phyloP scores from a whole-genome alignment of 2,329 filamentous ascomycete species.

The Paraphoma sp. region DNA sequence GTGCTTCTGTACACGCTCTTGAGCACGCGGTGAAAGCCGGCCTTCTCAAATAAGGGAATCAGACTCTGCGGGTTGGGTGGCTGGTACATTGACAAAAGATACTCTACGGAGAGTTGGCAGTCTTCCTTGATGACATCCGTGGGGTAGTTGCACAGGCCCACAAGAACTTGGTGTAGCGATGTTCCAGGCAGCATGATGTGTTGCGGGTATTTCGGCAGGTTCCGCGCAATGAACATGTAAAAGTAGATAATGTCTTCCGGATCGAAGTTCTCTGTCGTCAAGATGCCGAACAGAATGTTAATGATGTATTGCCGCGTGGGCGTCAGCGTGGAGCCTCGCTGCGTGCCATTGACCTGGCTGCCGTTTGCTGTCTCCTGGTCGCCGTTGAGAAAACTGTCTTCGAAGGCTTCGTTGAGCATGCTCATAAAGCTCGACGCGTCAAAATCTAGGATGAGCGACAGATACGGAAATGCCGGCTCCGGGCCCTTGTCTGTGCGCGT shows the following conservation, averaged over 20 bases:
- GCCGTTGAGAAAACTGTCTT: constrained; percentile 91
- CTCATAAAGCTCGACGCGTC: constrained; percentile 93
- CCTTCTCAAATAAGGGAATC: constrained; percentile 78
- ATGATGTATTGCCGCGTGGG: constrained; percentile 91
- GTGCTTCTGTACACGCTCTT: constrained; percentile 87
- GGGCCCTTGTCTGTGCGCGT: constrained; percentile 62
- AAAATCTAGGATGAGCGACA: constrained; percentile 83
- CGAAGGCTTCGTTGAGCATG: constrained; percentile 95
- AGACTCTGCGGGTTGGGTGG: constrained; percentile 80
- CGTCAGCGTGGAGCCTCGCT: constrained; percentile 40
- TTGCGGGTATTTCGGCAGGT: constrained; percentile 94
- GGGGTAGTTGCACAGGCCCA: constrained; percentile 84
- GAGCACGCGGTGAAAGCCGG: constrained; percentile 87
- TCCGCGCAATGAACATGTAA: constrained; percentile 97
- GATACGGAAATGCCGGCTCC: constrained; percentile 83
- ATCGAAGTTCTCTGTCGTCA: constrained; percentile 78
- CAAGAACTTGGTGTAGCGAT: constrained; percentile 79
- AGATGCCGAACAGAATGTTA: constrained; percentile 88
- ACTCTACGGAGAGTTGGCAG: constrained; percentile 96
- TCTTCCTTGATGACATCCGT: constrained; percentile 83
- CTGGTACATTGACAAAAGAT: constrained; percentile 90
- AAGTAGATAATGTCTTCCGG: constrained; percentile 88
- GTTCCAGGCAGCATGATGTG: constrained; percentile 91
- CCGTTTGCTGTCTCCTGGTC: constrained; percentile 69
- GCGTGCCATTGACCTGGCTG: constrained; percentile 58